Evolutionary conservation across 169 alveolate genomes (phyloP).

Genomic region (Plasmodium vivax): DNA sequence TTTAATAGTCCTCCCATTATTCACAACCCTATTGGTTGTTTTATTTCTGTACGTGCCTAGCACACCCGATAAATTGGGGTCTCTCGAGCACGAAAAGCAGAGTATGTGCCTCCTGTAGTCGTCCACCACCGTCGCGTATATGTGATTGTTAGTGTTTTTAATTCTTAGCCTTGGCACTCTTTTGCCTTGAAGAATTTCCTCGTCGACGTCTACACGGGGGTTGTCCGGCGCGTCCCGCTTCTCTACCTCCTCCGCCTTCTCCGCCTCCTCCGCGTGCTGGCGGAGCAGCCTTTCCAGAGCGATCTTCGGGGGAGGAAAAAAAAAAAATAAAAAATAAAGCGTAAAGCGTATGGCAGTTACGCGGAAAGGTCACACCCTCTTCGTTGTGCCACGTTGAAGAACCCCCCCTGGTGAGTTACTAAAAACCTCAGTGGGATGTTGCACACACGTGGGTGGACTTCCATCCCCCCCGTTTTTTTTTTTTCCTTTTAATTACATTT

Average conservation of each 20-base stretch:
- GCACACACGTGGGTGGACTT: background rate
- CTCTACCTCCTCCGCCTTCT: background rate
- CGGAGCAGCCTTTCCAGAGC: constrained; percentile 71
- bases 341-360: background rate
- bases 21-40: constrained; percentile 75
- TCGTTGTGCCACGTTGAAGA: background rate
- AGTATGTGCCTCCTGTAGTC: constrained; percentile 76
- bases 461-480: background rate
- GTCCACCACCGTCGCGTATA: constrained; percentile 82
- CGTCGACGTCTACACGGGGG: constrained; percentile 45
- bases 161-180: constrained; percentile 78
- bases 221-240: constrained; percentile 37
- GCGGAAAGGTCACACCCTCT: background rate
- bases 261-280: constrained; percentile 73
- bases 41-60: constrained; percentile 81
- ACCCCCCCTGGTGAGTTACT: background rate
- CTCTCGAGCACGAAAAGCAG: constrained; percentile 78
- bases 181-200: constrained; percentile 81
- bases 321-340: background rate
- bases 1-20: constrained; percentile 80
- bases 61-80: constrained; percentile 68
- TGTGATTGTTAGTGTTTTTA: constrained; percentile 79
- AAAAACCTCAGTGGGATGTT: background rate
- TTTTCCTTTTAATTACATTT: constrained; percentile 19
- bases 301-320: constrained; percentile 29